Evolutionary conservation across 805 yeast species (phyloP).

Genomic region (Wickerhamiella cacticola): DNA sequence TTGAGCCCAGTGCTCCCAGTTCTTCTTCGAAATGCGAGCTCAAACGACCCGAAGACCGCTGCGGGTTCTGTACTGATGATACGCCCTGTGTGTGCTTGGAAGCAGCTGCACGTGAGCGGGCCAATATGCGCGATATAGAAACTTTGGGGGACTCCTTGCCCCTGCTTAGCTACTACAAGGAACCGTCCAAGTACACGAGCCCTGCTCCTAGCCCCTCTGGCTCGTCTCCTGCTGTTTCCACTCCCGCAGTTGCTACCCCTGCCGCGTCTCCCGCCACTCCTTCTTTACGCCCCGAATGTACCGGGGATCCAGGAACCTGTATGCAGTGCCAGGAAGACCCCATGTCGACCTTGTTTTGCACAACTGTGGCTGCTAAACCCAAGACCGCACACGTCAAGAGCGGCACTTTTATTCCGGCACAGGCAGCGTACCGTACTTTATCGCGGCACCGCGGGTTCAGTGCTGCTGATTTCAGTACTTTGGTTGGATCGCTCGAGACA

Average conservation of each 20-base stretch:
- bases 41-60: conserved; percentile 39
- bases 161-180: conserved; percentile 21
- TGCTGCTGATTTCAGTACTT: conserved; percentile 56
- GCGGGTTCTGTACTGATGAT: conserved; percentile 90
- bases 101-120: conserved; percentile 37
- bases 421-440: conserved; percentile 80
- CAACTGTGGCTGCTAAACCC: conserved; percentile 53
- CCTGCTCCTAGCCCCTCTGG: too few relatives aligned
- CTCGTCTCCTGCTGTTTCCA: not conserved
- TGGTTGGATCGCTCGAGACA: conserved; percentile 65
- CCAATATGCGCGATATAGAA: conserved; percentile 26
- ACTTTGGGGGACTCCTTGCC: conserved; percentile 18
- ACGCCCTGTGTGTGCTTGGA: conserved; percentile 90
- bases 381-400: conserved; percentile 15
- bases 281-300: conserved; percentile 33
- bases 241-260: not conserved
- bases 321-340: conserved; percentile 75
- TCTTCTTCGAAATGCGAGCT: conserved; percentile 17
- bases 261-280: not conserved
- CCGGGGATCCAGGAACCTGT: conserved; percentile 85
- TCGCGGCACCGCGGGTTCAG: conserved; percentile 70
- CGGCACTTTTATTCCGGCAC: conserved; percentile 61
- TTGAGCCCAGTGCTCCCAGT: not conserved
- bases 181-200: too few relatives aligned
- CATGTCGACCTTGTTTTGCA: conserved; percentile 76